Base-by-base conservation (phyloP, 1,139 yeast species). In the Debaryomycetaceae sp. region DNA sequence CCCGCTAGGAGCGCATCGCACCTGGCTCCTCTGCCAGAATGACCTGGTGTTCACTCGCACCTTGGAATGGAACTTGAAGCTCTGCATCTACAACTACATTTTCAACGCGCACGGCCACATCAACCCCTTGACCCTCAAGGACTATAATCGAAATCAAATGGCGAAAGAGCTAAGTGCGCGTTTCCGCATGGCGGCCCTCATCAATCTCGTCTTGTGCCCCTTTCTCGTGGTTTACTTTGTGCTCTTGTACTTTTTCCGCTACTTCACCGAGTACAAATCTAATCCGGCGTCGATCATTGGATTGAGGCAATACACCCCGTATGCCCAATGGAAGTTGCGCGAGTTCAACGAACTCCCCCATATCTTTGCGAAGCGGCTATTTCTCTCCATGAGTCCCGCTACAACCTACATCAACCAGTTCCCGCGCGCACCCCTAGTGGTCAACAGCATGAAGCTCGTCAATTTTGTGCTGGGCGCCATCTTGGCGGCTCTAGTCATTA, bases 261-360 rank as follows among this genome's bases (percentile, higher is more conserved):
- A 90, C 51, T 90, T 92, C 54, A 86, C 87, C 47, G 97, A 90
- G 54, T 86, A 83, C 49, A 81, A 83, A 49, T 73, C 82, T 24
- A 82, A 90, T 35, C 98, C 98, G 0, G 75, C 90, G 2, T 65
- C 87, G 10, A 64, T 90, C 31, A 77, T 94, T 7, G 77, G 87
- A 2, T 48, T 62, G 27, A 63, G 98, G 28, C 94, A 85, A 44
- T 90, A 85, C 46, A 85, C 97, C 0, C 96, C 96, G 0, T 71
- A 73, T 51, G 96, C 97, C 0, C 90, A 83, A 46, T 90, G 98
- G 97, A 83, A 79, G 49, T 70, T 92, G 46, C 64, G 98, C 32
- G 98, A 90, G 47, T 85, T 81, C 49, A 90, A 90, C 49, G 99
- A 90, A 50, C 62, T 90, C 13, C 85, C 85, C 25, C 98, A 90